Conservation (phyloP, 176 grass and related monocot genomes). For the Avena sativa region DNA sequence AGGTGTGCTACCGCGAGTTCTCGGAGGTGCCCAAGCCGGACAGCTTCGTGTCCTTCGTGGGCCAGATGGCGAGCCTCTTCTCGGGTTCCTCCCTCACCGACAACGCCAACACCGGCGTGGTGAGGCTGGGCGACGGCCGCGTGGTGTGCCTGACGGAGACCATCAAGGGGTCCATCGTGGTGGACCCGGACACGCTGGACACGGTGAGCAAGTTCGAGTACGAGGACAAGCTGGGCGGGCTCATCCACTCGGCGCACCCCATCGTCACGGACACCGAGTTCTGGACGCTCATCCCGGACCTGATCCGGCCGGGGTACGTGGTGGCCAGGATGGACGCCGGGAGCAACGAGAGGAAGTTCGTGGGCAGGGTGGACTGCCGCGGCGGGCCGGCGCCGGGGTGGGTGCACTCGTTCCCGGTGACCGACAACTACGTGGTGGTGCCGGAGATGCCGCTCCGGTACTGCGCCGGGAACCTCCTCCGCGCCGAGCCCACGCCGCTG, state of each 20-base stretch:
- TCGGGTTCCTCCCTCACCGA: slow-evolving; percentile 93
- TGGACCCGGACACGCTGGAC: slow-evolving; percentile 93
- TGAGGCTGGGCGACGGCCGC: slow-evolving; percentile 90
- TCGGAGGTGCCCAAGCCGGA: slow-evolving; percentile 81
- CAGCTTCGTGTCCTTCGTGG: slow-evolving; percentile 54
- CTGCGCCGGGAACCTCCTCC: slow-evolving; percentile 83
- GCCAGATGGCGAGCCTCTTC: slow-evolving; percentile 77
- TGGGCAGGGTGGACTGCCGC: slow-evolving; percentile 87
- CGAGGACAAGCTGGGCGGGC: slow-evolving; percentile 71
- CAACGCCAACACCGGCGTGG: slow-evolving; percentile 98
- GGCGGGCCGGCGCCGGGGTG: slow-evolving; percentile 87
- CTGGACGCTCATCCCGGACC: slow-evolving; percentile 84
- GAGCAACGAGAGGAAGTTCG: slow-evolving; percentile 75
- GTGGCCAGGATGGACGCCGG: slow-evolving; percentile 83
- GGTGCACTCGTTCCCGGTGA: slow-evolving; percentile 97
- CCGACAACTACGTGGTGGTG: slow-evolving; percentile 87
- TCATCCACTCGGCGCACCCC: slow-evolving; percentile 93
- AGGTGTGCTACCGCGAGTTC: slow-evolving; percentile 95
- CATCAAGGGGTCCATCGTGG: slow-evolving; percentile 82
- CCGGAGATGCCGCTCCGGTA: slow-evolving; percentile 98
- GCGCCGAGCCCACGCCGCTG: slow-evolving; percentile 91
- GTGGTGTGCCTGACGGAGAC: slow-evolving; percentile 97
- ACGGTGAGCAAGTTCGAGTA: slow-evolving; percentile 89
- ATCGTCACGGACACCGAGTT: slow-evolving; percentile 87
- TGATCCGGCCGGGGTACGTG: slow-evolving; percentile 73